These are phyloP conservation scores for Linum trigynum DNA, from an alignment of 345 rosid genomes.

Conservation along the genomic window DNA sequence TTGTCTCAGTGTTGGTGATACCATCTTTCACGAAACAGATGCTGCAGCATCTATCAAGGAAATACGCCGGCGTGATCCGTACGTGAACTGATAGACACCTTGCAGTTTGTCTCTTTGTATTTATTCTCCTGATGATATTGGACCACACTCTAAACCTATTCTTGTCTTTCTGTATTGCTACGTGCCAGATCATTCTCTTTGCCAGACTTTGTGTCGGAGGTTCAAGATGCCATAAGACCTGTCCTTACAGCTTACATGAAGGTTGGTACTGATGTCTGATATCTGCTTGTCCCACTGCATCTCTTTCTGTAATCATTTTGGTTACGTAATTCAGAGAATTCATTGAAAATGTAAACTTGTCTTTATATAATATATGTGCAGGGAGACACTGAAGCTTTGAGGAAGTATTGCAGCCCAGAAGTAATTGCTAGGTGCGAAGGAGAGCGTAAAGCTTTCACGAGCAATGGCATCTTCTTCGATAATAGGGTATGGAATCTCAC, in stretches of 20 bases:
- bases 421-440: constrained; percentile 66
- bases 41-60: constrained; percentile 78
- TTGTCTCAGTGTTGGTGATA: constrained; percentile 67
- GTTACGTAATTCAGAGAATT: not conserved
- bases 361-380: constrained; percentile 16
- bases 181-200: constrained; percentile 73
- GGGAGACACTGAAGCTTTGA: constrained; percentile 67
- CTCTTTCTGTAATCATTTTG: not conserved
- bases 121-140: constrained; percentile 4
- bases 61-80: constrained; percentile 85
- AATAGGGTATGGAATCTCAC: constrained; percentile 45
- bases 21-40: constrained; percentile 77
- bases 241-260: constrained; percentile 74
- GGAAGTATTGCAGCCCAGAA: constrained; percentile 77
- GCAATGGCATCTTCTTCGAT: constrained; percentile 68
- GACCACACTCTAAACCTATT: not conserved
- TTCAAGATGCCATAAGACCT: constrained; percentile 79
- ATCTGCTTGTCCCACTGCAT: not conserved
- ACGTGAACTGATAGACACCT: constrained; percentile 23
- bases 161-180: constrained; percentile 10
- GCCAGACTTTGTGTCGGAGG: constrained; percentile 75
- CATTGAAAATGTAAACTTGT: not conserved
- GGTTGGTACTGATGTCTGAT: constrained; percentile 26
- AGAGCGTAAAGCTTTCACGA: constrained; percentile 54
- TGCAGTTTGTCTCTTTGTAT: not conserved